Evolutionary conservation across 2,329 filamentous ascomycete genomes (phyloP).

Genomic region (Aspergillus felis): DNA sequence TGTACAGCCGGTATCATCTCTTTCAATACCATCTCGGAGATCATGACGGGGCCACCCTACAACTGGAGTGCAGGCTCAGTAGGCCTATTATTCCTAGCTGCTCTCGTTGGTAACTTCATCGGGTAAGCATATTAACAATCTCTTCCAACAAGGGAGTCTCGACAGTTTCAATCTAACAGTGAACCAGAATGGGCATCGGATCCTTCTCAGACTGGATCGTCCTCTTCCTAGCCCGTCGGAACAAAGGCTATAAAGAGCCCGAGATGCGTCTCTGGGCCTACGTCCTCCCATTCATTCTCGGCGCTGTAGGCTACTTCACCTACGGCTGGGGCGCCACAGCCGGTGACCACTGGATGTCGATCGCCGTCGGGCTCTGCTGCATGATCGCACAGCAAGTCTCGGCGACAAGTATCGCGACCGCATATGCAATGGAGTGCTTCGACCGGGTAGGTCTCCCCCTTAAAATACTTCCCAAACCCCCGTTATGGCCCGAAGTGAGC

Average conservation of each 20-base stretch:
- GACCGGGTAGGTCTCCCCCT: conserved; percentile 21
- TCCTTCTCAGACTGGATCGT: conserved; percentile 30
- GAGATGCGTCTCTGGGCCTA: conserved; percentile 39
- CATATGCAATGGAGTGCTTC: conserved; percentile 43
- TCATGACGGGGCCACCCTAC: conserved; percentile 36
- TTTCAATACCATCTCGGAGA: conserved; percentile 36
- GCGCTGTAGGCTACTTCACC: conserved; percentile 33
- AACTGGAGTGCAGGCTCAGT: conserved; percentile 33
- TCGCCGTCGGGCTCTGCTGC: conserved; percentile 34
- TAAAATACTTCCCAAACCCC: no score
- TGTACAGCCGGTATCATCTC: conserved; percentile 39
- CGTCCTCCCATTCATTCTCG: conserved; percentile 28
- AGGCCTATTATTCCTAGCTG: conserved; percentile 30
- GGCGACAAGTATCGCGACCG: conserved; percentile 37
- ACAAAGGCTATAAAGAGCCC: conserved; percentile 34
- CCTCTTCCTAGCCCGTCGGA: conserved; percentile 30
- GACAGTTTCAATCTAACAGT: background rate
- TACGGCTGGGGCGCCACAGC: conserved; percentile 38
- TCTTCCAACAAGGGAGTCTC: no score
- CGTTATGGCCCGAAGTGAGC: no score
- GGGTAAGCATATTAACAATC: conserved; percentile 15
- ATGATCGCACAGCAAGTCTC: conserved; percentile 42
- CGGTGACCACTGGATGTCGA: conserved; percentile 32
- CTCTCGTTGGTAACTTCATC: conserved; percentile 30
- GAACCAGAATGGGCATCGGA: conserved; percentile 41